A percentile compares a stretch with the other conserved stretches of the same genome.
These are phyloP conservation scores for Talinum fruticosum DNA, from an alignment of 148 eudicot species.

Conservation along the genomic window DNA sequence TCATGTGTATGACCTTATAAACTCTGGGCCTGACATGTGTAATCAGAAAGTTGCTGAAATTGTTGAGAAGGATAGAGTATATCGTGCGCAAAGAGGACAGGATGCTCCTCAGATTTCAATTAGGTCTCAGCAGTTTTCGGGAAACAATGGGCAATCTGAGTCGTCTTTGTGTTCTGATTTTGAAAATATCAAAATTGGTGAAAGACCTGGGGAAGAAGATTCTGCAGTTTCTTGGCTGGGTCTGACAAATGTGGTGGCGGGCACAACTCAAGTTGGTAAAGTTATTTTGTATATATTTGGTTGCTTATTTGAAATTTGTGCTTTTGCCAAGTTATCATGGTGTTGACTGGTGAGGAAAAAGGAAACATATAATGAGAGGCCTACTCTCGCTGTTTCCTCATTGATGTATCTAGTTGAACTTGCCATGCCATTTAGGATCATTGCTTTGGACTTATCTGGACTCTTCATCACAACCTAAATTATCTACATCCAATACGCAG, in stretches of 20 bases:
- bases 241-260: conserved; percentile 63
- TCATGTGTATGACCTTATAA: conserved; percentile 69
- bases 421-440: too few relatives aligned
- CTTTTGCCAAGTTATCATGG: not conserved
- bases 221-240: conserved; percentile 59
- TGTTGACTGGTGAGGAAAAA: not conserved
- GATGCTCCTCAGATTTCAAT: conserved; percentile 72
- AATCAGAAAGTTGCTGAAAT: conserved; percentile 81
- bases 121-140: conserved; percentile 34
- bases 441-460: not conserved
- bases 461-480: not conserved
- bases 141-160: conserved; percentile 26
- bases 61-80: conserved; percentile 83
- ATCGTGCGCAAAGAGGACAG: conserved; percentile 75
- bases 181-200: conserved; percentile 16
- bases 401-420: too few relatives aligned
- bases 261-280: conserved; percentile 61
- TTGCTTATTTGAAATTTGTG: not conserved
- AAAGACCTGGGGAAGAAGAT: conserved; percentile 27
- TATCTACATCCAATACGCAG: too few relatives aligned
- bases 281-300: not conserved
- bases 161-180: conserved; percentile 28
- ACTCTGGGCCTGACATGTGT: conserved; percentile 71
- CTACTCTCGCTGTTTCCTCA: too few relatives aligned
- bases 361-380: too few relatives aligned